These are phyloP conservation scores for Ustilago lituana DNA, from an alignment of 1,284 basidiomycete species.

Conservation along the genomic window DNA sequence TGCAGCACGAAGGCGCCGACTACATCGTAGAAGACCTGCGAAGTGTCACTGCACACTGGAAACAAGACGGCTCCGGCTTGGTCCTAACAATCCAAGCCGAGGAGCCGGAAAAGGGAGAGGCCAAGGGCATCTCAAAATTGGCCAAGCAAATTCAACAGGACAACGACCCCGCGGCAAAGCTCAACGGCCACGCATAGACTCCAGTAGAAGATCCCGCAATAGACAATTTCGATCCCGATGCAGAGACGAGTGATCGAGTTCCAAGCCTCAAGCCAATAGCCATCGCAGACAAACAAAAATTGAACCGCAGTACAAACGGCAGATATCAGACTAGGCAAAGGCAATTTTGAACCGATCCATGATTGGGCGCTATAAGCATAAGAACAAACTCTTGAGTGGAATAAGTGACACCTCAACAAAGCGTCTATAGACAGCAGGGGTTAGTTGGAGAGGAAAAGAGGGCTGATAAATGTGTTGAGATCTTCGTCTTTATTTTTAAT, in stretches of 20 bases:
- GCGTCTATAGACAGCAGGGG: constrained; percentile 6
- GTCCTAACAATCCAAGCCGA: constrained; percentile 56
- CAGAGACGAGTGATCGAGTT: too few species aligned
- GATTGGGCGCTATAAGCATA: constrained; percentile 10
- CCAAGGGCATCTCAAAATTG: constrained; percentile 38
- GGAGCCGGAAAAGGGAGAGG: constrained; percentile 44
- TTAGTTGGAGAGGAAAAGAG: neutral
- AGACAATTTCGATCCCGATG: too few species aligned
- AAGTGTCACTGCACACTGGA: constrained; percentile 60
- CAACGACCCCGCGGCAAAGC: constrained; percentile 27
- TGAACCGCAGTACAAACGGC: too few species aligned
- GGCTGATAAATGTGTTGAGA: constrained; percentile 10
- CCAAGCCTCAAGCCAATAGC: too few species aligned
- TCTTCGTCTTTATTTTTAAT: neutral
- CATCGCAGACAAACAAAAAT: neutral
- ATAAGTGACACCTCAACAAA: too few species aligned
- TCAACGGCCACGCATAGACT: constrained; percentile 12
- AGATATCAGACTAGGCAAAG: too few species aligned
- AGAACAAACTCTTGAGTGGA: neutral
- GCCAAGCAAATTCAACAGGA: constrained; percentile 36
- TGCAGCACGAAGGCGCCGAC: constrained; percentile 58
- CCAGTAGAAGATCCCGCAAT: neutral
- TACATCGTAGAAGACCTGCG: constrained; percentile 62
- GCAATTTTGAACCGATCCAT: constrained; percentile 7
- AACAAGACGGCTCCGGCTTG: constrained; percentile 43